Evolutionary conservation across 2,329 filamentous ascomycete genomes (phyloP).

Genomic region (Epichloe sibirici): DNA sequence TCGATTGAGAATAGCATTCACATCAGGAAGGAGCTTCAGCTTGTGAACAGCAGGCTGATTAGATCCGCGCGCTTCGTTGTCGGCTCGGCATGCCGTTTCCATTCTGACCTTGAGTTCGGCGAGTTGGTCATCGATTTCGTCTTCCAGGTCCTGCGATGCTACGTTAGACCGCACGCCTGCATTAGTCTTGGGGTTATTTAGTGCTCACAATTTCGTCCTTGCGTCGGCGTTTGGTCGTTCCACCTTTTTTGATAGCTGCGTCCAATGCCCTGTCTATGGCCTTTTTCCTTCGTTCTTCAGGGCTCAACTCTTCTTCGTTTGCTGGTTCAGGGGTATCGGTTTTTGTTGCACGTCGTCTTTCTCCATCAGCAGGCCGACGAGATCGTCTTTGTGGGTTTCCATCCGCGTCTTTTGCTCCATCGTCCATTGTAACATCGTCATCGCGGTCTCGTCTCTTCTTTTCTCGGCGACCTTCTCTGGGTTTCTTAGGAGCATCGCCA

Average conservation of each 20-base stretch:
- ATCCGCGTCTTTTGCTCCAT: constrained; percentile 32
- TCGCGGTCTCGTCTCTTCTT: constrained; percentile 46
- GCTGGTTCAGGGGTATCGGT: constrained; percentile 44
- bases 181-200: not conserved
- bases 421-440: constrained; percentile 35
- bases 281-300: constrained; percentile 71
- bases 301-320: constrained; percentile 66
- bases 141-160: constrained; percentile 64
- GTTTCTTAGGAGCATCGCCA: constrained; percentile 56
- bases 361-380: constrained; percentile 32
- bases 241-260: constrained; percentile 72
- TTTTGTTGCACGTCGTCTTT: constrained; percentile 31
- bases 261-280: constrained; percentile 83
- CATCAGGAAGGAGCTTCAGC: constrained; percentile 83
- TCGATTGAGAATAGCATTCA: constrained; percentile 76
- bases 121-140: constrained; percentile 81
- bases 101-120: constrained; percentile 78
- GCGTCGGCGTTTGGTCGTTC: constrained; percentile 53
- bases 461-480: constrained; percentile 58
- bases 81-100: constrained; percentile 78
- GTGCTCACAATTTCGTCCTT: constrained; percentile 71
- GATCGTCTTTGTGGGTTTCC: constrained; percentile 35
- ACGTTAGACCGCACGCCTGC: constrained; percentile 11
- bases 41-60: constrained; percentile 82
- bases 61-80: constrained; percentile 69